Evolutionary conservation across 192 early-diverging fungal genomes (phyloP), one percentile per base, ranked within the genome.

Genomic region (Gamsiella multidivaricata): DNA sequence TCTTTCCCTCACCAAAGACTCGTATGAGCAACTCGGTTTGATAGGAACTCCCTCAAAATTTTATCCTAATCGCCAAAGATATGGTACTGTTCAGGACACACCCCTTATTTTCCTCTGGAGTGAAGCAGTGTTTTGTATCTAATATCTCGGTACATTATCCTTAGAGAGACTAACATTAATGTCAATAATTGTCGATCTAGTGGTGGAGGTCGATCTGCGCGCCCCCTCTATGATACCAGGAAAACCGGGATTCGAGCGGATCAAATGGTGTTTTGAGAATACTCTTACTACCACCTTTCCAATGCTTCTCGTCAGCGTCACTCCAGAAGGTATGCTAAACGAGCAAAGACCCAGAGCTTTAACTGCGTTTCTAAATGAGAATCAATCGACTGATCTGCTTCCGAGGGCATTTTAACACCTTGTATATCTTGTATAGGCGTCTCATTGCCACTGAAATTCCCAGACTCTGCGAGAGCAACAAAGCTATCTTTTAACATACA

Each of bases 241-340:
- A 1, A 84, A 84, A 51, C 78, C 71, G 23, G 70, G 70, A 17
- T 84, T 75, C 45, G 83, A 84, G 23, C 45, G 83, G 42, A 76
- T 84, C 37, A 81, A 81, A 61, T 84, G 83, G 83, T 82, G 80
- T 56, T 84, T 84, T 76, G 70, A 84, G 28, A 73, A 84, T 52
- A 82, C 80, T 4, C 49, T 82, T 23, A 29, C 36, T 12, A 36
- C 47, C 0, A 46, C 26, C n/a, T 82, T 82, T 52, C 47, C 73
- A 1, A 82, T 84, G 66, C 37, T 80, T n/a, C 60, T 84, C 11
- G 62, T 68, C 1, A 73, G 52, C 22, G 55, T 79, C 3, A 64
- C 82, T 23, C 18, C 46, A 12, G 45, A 61, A 14, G 65, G 80
- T 81, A 63, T 66, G 29, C 39, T 18, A 41, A 10, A 10, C 8